A percentile compares a stretch with the other conserved stretches of the same genome.
These are phyloP conservation scores for Torulaspora maleeae DNA, from an alignment of 805 yeast genomes.

Conservation along the genomic window DNA sequence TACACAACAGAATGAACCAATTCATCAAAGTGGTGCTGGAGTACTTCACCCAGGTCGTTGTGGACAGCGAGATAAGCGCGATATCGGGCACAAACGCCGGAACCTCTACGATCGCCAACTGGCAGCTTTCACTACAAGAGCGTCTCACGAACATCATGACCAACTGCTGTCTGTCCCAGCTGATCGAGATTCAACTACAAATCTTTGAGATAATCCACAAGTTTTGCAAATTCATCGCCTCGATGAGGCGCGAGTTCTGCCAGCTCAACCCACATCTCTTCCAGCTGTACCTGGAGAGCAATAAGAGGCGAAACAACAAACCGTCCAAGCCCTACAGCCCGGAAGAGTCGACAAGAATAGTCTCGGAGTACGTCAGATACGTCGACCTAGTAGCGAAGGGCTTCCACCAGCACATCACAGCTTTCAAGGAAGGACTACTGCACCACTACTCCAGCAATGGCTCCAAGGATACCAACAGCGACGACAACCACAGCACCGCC, in stretches of 20 bases:
- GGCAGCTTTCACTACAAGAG: slow-evolving; percentile 24
- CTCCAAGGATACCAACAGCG: slow-evolving; percentile 2
- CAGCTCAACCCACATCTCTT: slow-evolving; percentile 19
- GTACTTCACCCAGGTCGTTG: slow-evolving; percentile 26
- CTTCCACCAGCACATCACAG: slow-evolving; percentile 19
- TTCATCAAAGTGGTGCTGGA: slow-evolving; percentile 26
- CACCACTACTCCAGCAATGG: slow-evolving; percentile 15
- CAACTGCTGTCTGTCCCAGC: slow-evolving; percentile 24
- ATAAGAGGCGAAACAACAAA: background rate
- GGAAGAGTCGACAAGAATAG: slow-evolving; percentile 15
- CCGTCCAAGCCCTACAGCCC: slow-evolving; percentile 10
- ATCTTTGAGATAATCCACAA: slow-evolving; percentile 31
- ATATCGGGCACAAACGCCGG: slow-evolving; percentile 1
- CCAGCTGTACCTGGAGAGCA: slow-evolving; percentile 7
- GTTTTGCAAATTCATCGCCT: slow-evolving; percentile 31
- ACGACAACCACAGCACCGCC: slow-evolving; percentile 1
- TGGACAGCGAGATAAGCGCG: slow-evolving; percentile 20
- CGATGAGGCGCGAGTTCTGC: slow-evolving; percentile 23
- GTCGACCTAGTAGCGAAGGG: slow-evolving; percentile 12
- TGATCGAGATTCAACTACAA: slow-evolving; percentile 31
- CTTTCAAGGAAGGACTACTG: slow-evolving; percentile 21
- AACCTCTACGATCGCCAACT: slow-evolving; percentile 12
- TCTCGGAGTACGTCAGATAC: slow-evolving; percentile 14
- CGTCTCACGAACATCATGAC: slow-evolving; percentile 30
- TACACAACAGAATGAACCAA: slow-evolving; percentile 46